These are phyloP conservation scores for Tephrocybe sp. DNA, from an alignment of 768 basidiomycete genomes.

Conservation along the genomic window DNA sequence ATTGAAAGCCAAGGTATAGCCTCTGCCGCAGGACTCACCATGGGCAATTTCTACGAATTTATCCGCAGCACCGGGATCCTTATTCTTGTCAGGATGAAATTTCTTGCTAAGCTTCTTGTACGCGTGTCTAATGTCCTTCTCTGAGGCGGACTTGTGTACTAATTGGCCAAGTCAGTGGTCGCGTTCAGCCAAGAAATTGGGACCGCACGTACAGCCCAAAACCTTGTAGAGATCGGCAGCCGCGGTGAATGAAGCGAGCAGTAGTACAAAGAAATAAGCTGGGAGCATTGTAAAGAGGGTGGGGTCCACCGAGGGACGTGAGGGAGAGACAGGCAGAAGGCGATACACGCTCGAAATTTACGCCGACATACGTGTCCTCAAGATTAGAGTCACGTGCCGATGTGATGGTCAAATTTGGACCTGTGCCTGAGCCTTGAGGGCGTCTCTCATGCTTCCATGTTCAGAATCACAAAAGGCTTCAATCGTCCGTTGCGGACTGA, in stretches of 20 bases:
- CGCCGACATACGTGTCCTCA: conserved; percentile 18
- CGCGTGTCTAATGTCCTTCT: conserved; percentile 86
- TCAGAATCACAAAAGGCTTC: conserved; percentile 3
- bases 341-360: conserved; percentile 12
- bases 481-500: conserved; percentile 14
- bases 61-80: conserved; percentile 74
- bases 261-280: conserved; percentile 32
- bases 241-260: conserved; percentile 35
- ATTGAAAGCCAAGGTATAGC: background rate
- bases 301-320: conserved; percentile 6
- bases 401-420: background rate
- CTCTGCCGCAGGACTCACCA: conserved; percentile 45
- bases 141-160: conserved; percentile 77
- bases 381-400: conserved; percentile 14
- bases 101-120: conserved; percentile 88
- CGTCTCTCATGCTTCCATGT: conserved; percentile 15
- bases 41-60: conserved; percentile 90
- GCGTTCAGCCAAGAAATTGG: too few species aligned
- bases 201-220: conserved; percentile 79
- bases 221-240: conserved; percentile 82
- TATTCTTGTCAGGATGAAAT: conserved; percentile 96
- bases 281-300: conserved; percentile 32
- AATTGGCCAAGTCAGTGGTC: conserved; percentile 9
- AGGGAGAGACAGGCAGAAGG: conserved; percentile 6
- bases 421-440: background rate